Base-by-base conservation (phyloP, 208 protist species). In the Entamoeba nuttalli region DNA sequence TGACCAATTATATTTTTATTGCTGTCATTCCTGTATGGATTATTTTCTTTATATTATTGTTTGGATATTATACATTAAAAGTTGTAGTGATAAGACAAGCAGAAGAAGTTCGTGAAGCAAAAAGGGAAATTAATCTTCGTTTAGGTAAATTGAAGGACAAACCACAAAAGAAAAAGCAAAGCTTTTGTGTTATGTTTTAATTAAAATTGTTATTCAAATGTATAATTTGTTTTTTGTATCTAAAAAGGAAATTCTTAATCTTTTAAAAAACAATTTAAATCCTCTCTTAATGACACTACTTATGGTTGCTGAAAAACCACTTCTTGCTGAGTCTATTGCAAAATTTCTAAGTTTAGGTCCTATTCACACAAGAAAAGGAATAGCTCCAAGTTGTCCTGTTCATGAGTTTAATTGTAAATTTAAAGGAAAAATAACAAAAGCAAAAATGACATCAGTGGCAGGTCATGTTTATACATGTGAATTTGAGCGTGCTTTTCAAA, bases 261-360 rank as follows among this genome's bases (percentile, higher is more conserved):
- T 48, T 48, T 48, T 48, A 48, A 48, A 48, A 48, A 48, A 48
- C 3, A 48, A 48, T 48, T 48, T 48, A 48, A 48, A 48, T 48
- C 0, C 3, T 48, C 44, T 48, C 44, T 4, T 2, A 48, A 94
- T 94, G 48, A 25, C 30, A 15, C 1, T 94, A 21, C 19, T 94
- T 3, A 94, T 94, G 84, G 93, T 96, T 17, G 93, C 95, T n/a
- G 96, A 96, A 62, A 96, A 96, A 51, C 96, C 96, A 52, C 94
- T 95, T 44, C 44, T 96, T 17, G 95, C 96, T 25, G 15, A 93
- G 62, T 14, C 51, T 69, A 95, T 96, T 94, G 57, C 95, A 5
- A 62, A 69, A 11, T 51, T 51, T 35, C 30, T 96, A 30, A 15
- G 50, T 14, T n/a, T 35, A 19, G 30, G 48, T 21, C 4, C 25